Percentiles rank a stretch among this genome's conserved stretches.
phyloP scores from a whole-genome alignment of 257 asterid genomes.

The Scutellaria galericulata region DNA sequence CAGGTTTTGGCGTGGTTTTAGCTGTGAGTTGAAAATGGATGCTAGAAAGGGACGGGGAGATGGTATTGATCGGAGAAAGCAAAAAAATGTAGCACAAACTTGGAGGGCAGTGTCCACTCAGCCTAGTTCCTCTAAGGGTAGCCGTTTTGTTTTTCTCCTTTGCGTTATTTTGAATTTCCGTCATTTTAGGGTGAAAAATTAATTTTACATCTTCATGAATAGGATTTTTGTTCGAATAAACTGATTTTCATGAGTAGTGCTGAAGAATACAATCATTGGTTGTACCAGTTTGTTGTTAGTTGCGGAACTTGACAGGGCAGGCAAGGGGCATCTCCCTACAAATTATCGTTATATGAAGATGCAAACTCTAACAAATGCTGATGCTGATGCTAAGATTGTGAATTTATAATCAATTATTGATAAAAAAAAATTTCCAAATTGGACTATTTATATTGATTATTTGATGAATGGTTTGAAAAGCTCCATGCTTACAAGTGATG shows the following conservation, averaged over 20 bases:
- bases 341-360: too few species aligned
- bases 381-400: too few species aligned
- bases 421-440: too few species aligned
- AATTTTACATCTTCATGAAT: neutral
- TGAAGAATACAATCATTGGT: neutral
- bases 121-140: slow-evolving; percentile 49
- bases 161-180: neutral
- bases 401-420: too few species aligned
- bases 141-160: neutral
- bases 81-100: slow-evolving; percentile 41
- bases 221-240: neutral
- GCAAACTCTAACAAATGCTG: too few species aligned
- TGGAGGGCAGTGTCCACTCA: slow-evolving; percentile 71
- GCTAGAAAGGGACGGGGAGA: slow-evolving; percentile 36
- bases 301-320: neutral
- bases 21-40: slow-evolving; percentile 43
- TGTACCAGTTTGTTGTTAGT: neutral
- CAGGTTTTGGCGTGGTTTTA: slow-evolving; percentile 41
- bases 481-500: slow-evolving; percentile 39
- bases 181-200: neutral
- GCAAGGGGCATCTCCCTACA: neutral
- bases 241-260: neutral
- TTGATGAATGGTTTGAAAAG: slow-evolving; percentile 30
- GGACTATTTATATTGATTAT: slow-evolving; percentile 18
- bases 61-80: slow-evolving; percentile 40